A percentile compares a stretch with the other conserved stretches of the same genome.
These are phyloP conservation scores for Codiaeum variegatum DNA, from an alignment of 441 rosid species.

Conservation along the genomic window DNA sequence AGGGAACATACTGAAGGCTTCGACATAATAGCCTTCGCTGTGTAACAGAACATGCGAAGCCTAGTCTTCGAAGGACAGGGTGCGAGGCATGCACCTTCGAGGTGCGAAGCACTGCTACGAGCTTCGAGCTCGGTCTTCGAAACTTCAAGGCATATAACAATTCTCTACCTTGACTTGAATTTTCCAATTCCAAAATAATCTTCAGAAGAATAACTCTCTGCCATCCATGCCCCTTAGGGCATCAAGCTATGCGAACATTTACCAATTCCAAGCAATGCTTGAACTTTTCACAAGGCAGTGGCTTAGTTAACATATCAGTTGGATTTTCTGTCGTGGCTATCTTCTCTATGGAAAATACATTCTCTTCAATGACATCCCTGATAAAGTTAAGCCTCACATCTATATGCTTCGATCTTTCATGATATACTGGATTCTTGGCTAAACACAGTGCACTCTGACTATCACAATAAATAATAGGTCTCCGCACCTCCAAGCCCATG, in stretches of 20 bases:
- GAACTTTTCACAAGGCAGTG: neutral
- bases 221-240: neutral
- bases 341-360: neutral
- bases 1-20: too few relatives aligned
- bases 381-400: neutral
- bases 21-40: too few relatives aligned
- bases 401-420: neutral
- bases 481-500: neutral
- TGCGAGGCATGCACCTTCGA: too few relatives aligned
- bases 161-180: neutral
- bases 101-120: too few relatives aligned
- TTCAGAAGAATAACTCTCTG: neutral
- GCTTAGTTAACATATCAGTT: neutral
- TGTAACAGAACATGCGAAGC: too few relatives aligned
- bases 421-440: neutral
- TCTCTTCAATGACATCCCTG: neutral
- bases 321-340: neutral
- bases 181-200: neutral
- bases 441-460: neutral
- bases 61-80: too few relatives aligned
- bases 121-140: too few relatives aligned
- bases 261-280: neutral
- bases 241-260: neutral
- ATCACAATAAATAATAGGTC: neutral
- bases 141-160: too few relatives aligned